Conservation (phyloP, 148 eudicot species). For the Cornus florida region DNA sequence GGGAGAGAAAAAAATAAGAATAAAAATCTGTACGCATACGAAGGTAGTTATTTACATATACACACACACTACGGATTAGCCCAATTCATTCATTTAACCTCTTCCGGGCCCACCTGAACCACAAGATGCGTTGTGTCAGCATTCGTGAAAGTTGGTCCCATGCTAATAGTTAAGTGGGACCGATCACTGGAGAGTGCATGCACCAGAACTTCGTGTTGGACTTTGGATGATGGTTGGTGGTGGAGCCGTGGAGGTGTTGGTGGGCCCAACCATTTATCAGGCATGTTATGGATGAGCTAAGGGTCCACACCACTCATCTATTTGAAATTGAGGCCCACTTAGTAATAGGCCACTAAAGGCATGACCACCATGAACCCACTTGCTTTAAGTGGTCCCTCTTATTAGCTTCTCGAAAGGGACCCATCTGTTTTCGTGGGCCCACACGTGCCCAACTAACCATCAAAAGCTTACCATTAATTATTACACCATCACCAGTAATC, state of each 20-base stretch:
- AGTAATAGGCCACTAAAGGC: neutral
- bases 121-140: neutral
- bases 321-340: neutral
- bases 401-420: too few species aligned
- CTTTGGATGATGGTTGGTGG: neutral
- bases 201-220: neutral
- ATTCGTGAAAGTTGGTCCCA: neutral
- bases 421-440: too few species aligned
- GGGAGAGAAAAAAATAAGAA: too few species aligned
- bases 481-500: too few species aligned
- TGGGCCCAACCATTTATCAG: neutral
- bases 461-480: too few species aligned
- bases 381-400: neutral
- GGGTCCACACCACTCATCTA: neutral
- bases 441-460: too few species aligned
- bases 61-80: too few species aligned
- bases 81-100: too few species aligned
- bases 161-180: neutral
- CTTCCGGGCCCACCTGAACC: neutral
- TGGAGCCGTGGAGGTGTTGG: conserved; percentile 17
- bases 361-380: neutral
- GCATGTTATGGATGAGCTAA: neutral
- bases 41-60: too few species aligned
- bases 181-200: neutral
- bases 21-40: too few species aligned